Conservation (phyloP, 192 early-diverging fungal genomes). For the Irineochytrium annulatum region DNA sequence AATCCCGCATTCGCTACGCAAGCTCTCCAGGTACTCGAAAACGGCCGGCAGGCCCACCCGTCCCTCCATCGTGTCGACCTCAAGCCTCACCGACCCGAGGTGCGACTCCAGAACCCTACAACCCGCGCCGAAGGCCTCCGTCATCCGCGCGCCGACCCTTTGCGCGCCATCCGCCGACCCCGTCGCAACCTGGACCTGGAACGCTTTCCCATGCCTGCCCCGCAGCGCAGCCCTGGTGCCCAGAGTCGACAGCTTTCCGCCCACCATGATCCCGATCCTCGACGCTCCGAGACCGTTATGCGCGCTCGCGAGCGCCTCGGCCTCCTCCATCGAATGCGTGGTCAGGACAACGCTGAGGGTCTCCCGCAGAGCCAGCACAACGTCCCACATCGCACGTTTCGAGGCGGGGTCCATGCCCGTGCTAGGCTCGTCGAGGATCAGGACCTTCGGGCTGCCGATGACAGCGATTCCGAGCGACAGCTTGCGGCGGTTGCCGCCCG, state of each 20-base stretch:
- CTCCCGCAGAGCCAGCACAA: not conserved
- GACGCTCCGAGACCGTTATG: not conserved
- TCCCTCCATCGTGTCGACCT: not conserved
- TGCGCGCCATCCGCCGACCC: not conserved
- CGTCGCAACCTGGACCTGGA: conserved; percentile 7
- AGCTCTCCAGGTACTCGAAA: conserved; percentile 54
- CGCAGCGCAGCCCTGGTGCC: conserved; percentile 57
- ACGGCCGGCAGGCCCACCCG: conserved; percentile 43
- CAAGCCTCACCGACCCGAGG: not conserved
- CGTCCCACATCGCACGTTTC: conserved; percentile 46
- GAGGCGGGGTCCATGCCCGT: conserved; percentile 33
- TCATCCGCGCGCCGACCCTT: not conserved
- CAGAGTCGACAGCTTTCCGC: conserved; percentile 61
- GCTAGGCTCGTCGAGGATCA: conserved; percentile 19
- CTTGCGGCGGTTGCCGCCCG: conserved; percentile 23
- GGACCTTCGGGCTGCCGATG: conserved; percentile 5
- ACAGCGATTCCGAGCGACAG: conserved; percentile 17
- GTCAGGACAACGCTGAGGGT: conserved; percentile 27
- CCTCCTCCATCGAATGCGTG: conserved; percentile 77
- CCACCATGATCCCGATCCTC: conserved; percentile 71
- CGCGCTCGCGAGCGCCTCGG: conserved; percentile 60
- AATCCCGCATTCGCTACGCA: conserved; percentile 52
- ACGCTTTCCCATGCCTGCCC: conserved; percentile 56
- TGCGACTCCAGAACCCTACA: not conserved
- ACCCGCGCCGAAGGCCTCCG: not conserved